phyloP scores from a whole-genome alignment of 1,139 yeast genomes.

The Candida freyschussii region DNA sequence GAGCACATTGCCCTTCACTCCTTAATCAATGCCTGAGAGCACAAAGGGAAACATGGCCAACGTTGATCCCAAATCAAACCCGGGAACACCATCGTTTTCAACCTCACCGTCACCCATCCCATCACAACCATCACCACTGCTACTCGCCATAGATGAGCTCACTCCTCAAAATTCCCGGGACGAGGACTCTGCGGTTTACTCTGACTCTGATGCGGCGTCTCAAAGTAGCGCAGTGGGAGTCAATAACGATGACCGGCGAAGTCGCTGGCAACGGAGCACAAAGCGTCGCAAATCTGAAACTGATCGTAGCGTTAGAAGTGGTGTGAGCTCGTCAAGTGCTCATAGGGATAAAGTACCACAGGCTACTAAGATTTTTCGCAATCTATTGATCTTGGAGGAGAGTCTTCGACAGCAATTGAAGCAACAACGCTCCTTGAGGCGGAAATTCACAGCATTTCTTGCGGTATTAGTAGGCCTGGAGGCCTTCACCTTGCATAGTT shows the following conservation, averaged over 20 bases:
- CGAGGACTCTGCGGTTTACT: slow-evolving; percentile 33
- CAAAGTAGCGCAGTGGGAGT: slow-evolving; percentile 8
- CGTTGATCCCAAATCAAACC: not conserved
- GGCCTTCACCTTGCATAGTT: slow-evolving; percentile 31
- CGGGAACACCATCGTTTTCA: not conserved
- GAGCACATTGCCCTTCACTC: no score
- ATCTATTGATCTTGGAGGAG: slow-evolving; percentile 78
- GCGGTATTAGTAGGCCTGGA: slow-evolving; percentile 41
- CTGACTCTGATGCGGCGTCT: slow-evolving; percentile 34
- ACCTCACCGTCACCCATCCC: no score
- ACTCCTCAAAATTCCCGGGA: slow-evolving; percentile 29
- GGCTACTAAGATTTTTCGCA: slow-evolving; percentile 72
- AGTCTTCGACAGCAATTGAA: slow-evolving; percentile 73
- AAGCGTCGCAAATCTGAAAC: slow-evolving; percentile 11
- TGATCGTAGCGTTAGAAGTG: slow-evolving; percentile 19
- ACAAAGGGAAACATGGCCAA: no score
- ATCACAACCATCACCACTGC: slow-evolving; percentile 32
- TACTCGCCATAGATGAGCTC: slow-evolving; percentile 26
- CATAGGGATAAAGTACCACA: slow-evolving; percentile 35
- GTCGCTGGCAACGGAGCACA: slow-evolving; percentile 3
- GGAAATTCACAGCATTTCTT: slow-evolving; percentile 71
- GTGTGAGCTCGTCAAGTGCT: slow-evolving; percentile 25
- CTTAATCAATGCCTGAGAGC: no score
- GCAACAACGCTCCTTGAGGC: slow-evolving; percentile 63
- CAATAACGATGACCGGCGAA: slow-evolving; percentile 2